Evolutionary conservation across 306 rosid species (phyloP).

Genomic region (Psophocarpus tetragonolobus): DNA sequence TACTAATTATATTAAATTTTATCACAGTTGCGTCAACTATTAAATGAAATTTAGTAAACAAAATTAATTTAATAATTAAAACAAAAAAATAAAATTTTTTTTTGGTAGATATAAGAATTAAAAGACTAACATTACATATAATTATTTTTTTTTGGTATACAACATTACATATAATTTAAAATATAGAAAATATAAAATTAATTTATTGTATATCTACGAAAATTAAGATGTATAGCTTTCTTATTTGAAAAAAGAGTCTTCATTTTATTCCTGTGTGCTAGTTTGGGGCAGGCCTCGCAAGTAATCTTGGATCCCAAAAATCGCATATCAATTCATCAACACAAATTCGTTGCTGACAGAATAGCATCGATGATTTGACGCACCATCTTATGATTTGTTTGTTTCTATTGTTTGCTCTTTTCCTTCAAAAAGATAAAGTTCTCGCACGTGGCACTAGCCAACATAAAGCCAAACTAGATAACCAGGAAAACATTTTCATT

Average conservation of each 20-base stretch:
- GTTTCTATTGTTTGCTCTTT: not conserved
- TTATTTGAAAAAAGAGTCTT: too few species aligned
- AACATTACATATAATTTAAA: too few species aligned
- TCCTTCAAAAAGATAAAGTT: not conserved
- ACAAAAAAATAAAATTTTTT: not conserved
- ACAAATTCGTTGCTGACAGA: conserved; percentile 29
- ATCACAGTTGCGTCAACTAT: too few species aligned
- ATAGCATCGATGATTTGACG: conserved; percentile 32
- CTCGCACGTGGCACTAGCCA: conserved; percentile 21
- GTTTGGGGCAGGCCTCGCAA: not conserved
- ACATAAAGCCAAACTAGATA: conserved; percentile 23
- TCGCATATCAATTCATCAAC: conserved; percentile 38
- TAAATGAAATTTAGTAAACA: too few species aligned
- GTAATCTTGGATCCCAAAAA: conserved; percentile 7
- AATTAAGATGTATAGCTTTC: too few species aligned
- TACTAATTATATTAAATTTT: too few species aligned
- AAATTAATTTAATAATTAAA: too few species aligned
- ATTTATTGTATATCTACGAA: too few species aligned
- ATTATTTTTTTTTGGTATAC: too few species aligned
- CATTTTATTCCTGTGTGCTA: not conserved
- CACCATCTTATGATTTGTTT: conserved; percentile 38
- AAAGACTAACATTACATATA: not conserved
- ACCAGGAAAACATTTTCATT: conserved; percentile 1
- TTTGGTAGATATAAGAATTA: too few species aligned
- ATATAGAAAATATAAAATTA: too few species aligned